Evolutionary conservation across 2,329 filamentous ascomycete species (phyloP).

Genomic region (Aureobasidium sp.): DNA sequence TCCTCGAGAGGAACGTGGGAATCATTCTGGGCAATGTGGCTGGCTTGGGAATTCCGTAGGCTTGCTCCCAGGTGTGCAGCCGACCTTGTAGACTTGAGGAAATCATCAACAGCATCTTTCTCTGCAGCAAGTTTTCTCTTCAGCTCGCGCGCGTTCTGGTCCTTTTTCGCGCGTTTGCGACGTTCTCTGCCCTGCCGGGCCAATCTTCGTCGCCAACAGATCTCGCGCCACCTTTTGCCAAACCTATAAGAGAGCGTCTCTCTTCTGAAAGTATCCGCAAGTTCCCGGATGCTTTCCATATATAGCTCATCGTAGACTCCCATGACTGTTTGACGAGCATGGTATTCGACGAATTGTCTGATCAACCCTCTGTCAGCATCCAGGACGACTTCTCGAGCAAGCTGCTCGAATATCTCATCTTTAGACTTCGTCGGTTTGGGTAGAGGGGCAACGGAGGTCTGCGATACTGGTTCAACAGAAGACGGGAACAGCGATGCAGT

Average conservation of each 20-base stretch:
- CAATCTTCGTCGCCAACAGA: constrained; percentile 27
- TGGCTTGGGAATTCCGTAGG: neutral
- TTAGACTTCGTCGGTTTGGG: constrained; percentile 6
- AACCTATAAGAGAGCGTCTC: constrained; percentile 28
- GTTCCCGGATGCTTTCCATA: constrained; percentile 21
- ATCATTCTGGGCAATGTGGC: neutral
- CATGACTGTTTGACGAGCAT: constrained; percentile 27
- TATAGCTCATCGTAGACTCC: constrained; percentile 26
- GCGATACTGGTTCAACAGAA: constrained; percentile 1
- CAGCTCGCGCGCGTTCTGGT: constrained; percentile 15
- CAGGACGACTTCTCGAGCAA: constrained; percentile 32
- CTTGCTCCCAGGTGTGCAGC: neutral
- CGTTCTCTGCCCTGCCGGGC: constrained; percentile 28
- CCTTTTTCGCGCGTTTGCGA: constrained; percentile 16
- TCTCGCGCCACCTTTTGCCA: constrained; percentile 29
- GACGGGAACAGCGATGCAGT: neutral
- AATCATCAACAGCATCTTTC: constrained; percentile 16
- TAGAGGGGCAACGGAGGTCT: constrained; percentile 9
- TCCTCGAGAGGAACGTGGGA: neutral
- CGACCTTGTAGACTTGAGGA: constrained; percentile 9
- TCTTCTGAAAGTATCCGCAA: constrained; percentile 25
- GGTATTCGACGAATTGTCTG: constrained; percentile 36
- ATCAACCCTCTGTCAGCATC: constrained; percentile 33
- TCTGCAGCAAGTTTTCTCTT: constrained; percentile 20
- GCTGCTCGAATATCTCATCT: constrained; percentile 19